phyloP scores from a whole-genome alignment of 2,329 filamentous ascomycete species.

The Chaetomium sp. region DNA sequence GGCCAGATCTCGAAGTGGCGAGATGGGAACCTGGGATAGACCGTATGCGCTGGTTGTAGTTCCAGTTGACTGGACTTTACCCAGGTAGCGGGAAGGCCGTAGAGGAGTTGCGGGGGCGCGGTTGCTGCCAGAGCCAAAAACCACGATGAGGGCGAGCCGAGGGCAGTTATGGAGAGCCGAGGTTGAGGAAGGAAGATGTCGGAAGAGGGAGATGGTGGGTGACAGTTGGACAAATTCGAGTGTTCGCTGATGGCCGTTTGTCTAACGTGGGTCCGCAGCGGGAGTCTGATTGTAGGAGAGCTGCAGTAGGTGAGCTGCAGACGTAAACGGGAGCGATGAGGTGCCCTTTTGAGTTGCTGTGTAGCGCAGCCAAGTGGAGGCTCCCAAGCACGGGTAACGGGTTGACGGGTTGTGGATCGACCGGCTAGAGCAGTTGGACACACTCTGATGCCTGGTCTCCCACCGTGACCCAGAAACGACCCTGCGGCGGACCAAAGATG shows the following conservation, averaged over 20 bases:
- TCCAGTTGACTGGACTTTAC: neutral
- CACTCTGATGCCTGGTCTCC: conserved; percentile 25
- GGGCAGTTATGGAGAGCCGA: conserved; percentile 26
- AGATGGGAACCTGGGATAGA: neutral
- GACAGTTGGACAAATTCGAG: conserved; percentile 23
- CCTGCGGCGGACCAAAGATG: conserved; percentile 28
- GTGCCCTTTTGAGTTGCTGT: conserved; percentile 30
- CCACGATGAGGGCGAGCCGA: conserved; percentile 17
- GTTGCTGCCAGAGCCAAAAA: conserved; percentile 23
- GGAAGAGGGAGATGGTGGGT: conserved; percentile 6
- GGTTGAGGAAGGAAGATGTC: conserved; percentile 12
- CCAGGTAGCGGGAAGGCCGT: neutral
- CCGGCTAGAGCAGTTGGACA: conserved; percentile 23
- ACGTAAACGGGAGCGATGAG: conserved; percentile 29
- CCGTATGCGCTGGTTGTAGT: neutral
- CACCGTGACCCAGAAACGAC: conserved; percentile 26
- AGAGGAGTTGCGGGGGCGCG: conserved; percentile 7
- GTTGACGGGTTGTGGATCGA: conserved; percentile 22
- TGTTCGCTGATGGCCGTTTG: conserved; percentile 32
- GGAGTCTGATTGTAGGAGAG: conserved; percentile 30
- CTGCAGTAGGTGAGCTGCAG: conserved; percentile 26
- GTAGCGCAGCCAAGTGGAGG: conserved; percentile 27
- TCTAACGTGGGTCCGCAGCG: conserved; percentile 33
- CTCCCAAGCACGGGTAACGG: conserved; percentile 19
- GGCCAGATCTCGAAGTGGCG: neutral